Percentiles rank a stretch among this genome's conserved stretches.
Evolutionary conservation across 352 stramenopile genomes (phyloP).

Genomic region (Pelagophyceae sp.): DNA sequence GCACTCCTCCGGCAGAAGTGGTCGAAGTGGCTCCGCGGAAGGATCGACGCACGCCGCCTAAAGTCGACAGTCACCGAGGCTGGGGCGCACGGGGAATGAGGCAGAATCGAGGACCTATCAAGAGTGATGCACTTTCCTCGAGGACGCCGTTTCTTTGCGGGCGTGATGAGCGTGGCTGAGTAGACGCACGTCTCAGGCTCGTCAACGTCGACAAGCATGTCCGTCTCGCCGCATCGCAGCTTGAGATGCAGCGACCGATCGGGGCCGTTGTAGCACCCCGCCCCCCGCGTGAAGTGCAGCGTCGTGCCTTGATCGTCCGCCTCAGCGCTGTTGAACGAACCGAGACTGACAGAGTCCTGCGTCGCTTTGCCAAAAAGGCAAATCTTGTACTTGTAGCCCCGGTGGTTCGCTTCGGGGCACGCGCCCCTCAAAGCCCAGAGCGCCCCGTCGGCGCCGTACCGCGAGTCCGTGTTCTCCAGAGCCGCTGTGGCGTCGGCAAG

Average conservation of each 20-base stretch:
- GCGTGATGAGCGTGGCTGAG: constrained; percentile 15
- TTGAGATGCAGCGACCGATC: constrained; percentile 59
- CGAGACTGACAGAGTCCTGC: constrained; percentile 37
- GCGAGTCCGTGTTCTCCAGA: constrained; percentile 15
- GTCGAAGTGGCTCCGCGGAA: background rate
- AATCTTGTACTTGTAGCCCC: constrained; percentile 52
- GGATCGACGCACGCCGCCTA: background rate
- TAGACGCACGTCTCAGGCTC: constrained; percentile 81
- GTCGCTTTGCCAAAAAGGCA: constrained; percentile 44
- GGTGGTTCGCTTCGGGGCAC: constrained; percentile 40
- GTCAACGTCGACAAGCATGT: constrained; percentile 66
- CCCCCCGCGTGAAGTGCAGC: constrained; percentile 61
- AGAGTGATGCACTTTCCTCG: too few species aligned
- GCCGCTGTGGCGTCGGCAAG: constrained; percentile 6
- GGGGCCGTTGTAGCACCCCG: constrained; percentile 69
- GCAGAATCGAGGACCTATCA: too few species aligned
- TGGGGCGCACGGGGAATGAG: too few species aligned
- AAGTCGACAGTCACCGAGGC: too few species aligned
- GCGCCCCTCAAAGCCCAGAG: constrained; percentile 38
- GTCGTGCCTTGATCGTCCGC: constrained; percentile 34
- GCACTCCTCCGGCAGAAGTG: background rate
- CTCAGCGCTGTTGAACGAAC: constrained; percentile 23
- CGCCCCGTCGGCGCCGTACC: constrained; percentile 43
- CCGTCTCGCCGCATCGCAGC: constrained; percentile 60
- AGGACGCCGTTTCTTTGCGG: too few species aligned